These are phyloP conservation scores for Phlyctochytrium bullatum DNA, from an alignment of 192 early-diverging fungal species.

Conservation along the genomic window DNA sequence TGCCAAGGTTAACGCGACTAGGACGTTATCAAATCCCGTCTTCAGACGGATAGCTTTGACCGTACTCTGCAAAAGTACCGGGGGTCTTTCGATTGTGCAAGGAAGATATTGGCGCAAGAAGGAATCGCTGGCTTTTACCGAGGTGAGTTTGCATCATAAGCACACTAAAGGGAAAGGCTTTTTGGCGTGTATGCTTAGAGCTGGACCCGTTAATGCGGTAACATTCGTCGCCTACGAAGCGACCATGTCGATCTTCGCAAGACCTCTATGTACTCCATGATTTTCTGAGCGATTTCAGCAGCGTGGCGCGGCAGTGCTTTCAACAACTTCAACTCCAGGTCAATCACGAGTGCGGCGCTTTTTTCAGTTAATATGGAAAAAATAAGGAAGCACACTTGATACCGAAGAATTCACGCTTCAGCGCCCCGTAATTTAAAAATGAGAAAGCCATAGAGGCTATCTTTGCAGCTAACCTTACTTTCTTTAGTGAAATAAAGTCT, in stretches of 20 bases:
- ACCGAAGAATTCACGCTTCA: no score
- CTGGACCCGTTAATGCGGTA: constrained; percentile 89
- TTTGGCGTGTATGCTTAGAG: constrained; percentile 79
- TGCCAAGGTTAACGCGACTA: background rate
- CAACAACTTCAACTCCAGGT: background rate
- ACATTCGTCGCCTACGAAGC: constrained; percentile 89
- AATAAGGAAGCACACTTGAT: no score
- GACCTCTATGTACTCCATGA: no score
- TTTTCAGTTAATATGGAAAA: no score
- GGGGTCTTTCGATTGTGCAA: constrained; percentile 75
- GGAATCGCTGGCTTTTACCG: constrained; percentile 85
- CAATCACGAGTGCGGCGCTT: background rate
- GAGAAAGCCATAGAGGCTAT: no score
- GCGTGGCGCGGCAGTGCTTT: background rate
- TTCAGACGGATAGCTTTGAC: constrained; percentile 89
- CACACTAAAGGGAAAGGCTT: constrained; percentile 34
- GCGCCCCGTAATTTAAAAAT: no score
- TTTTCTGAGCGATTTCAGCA: no score
- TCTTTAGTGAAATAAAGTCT: constrained; percentile 94
- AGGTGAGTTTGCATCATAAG: constrained; percentile 9
- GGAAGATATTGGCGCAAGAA: constrained; percentile 73
- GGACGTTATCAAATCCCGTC: constrained; percentile 91
- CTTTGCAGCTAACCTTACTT: constrained; percentile 91
- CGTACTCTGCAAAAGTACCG: constrained; percentile 62
- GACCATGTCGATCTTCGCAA: constrained; percentile 55